phyloP scores from a whole-genome alignment of 805 yeast genomes.

The Candida parachauliodes region DNA sequence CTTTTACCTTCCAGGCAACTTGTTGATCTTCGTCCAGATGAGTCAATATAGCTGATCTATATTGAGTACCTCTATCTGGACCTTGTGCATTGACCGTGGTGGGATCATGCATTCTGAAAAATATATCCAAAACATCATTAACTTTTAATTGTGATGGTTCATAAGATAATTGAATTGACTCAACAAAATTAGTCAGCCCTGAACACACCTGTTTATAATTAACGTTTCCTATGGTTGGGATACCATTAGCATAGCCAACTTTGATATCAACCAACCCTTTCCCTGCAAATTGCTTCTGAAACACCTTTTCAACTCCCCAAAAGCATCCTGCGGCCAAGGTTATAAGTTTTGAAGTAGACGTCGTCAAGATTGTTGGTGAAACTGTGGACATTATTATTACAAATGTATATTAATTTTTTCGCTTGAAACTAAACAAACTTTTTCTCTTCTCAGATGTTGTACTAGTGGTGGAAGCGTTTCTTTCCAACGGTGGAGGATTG shows the following conservation, averaged over 20 bases:
- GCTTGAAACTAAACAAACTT: constrained; percentile 36
- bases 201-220: constrained; percentile 68
- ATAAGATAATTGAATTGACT: constrained; percentile 76
- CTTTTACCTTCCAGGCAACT: constrained; percentile 44
- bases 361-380: constrained; percentile 34
- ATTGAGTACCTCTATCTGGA: constrained; percentile 84
- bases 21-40: constrained; percentile 50
- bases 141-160: constrained; percentile 64
- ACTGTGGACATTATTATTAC: constrained; percentile 12
- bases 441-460: constrained; percentile 16
- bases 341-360: constrained; percentile 31
- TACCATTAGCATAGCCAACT: constrained; percentile 92
- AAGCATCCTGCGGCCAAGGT: constrained; percentile 64
- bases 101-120: constrained; percentile 93
- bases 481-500: constrained; percentile 13
- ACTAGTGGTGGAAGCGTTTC: constrained; percentile 11
- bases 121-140: constrained; percentile 70
- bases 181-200: constrained; percentile 76
- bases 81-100: constrained; percentile 84
- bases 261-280: constrained; percentile 69
- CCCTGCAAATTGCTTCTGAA: constrained; percentile 60
- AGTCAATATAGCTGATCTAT: constrained; percentile 77
- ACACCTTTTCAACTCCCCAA: constrained; percentile 89
- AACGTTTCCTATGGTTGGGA: constrained; percentile 42
- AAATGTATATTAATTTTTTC: constrained; percentile 14